Conservation (phyloP, 2,329 filamentous ascomycete genomes). For the Aspergillus brasiliensis region DNA sequence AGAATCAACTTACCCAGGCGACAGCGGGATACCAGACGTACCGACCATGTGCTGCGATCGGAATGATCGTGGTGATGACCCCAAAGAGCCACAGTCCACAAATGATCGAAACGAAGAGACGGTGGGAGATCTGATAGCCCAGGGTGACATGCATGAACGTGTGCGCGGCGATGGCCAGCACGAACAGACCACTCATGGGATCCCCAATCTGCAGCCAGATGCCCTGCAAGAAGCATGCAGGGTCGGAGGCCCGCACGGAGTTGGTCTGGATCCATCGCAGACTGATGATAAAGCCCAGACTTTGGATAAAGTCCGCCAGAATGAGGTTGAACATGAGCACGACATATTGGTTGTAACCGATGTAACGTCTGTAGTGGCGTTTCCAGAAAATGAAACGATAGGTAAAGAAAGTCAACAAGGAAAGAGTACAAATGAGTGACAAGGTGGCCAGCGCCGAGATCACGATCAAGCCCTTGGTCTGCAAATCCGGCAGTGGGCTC, state of each 20-base stretch:
- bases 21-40: slow-evolving; percentile 8
- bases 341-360: slow-evolving; percentile 10
- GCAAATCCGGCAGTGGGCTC: slow-evolving; percentile 1
- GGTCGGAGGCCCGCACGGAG: background rate
- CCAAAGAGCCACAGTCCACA: slow-evolving; percentile 1
- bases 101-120: background rate
- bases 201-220: slow-evolving; percentile 7
- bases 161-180: slow-evolving; percentile 1
- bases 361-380: slow-evolving; percentile 2
- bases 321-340: slow-evolving; percentile 8
- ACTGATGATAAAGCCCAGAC: slow-evolving; percentile 6
- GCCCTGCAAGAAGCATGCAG: slow-evolving; percentile 4
- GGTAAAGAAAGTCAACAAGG: background rate
- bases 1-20: background rate
- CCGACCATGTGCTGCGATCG: slow-evolving; percentile 3
- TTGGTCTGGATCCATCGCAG: slow-evolving; percentile 6
- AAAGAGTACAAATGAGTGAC: background rate
- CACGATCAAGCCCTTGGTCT: slow-evolving; percentile 5
- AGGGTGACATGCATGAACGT: slow-evolving; percentile 4
- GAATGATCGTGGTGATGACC: slow-evolving; percentile 3
- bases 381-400: slow-evolving; percentile 8
- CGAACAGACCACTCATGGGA: slow-evolving; percentile 7
- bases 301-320: slow-evolving; percentile 1
- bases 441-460: slow-evolving; percentile 3
- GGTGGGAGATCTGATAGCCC: slow-evolving; percentile 1